These are phyloP conservation scores for Myotisia sp. DNA, from an alignment of 2,329 filamentous ascomycete species.

Conservation along the genomic window DNA sequence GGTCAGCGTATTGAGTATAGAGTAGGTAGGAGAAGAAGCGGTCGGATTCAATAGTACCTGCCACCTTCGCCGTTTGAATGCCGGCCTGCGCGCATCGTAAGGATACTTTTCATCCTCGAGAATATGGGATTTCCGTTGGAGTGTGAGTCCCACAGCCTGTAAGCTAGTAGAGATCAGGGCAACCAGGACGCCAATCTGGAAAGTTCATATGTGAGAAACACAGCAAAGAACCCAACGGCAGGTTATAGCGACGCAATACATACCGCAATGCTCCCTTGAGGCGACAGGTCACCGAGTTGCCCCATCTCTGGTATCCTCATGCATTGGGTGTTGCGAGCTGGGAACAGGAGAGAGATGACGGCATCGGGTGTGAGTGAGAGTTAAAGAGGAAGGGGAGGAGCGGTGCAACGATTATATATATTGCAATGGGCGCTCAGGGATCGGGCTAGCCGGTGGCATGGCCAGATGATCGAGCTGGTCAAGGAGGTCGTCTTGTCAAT, in stretches of 20 bases:
- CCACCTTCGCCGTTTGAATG: conserved; percentile 83
- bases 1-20: no score
- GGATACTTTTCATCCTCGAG: conserved; percentile 85
- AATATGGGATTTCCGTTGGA: conserved; percentile 95
- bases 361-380: conserved; percentile 14
- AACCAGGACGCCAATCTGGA: conserved; percentile 77
- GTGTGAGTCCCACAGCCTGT: conserved; percentile 83
- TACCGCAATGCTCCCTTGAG: conserved; percentile 63
- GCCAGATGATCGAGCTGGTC: conserved; percentile 6
- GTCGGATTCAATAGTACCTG: no score
- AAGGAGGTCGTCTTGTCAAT: no score
- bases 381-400: no score
- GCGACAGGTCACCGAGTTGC: conserved; percentile 60
- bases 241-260: conserved; percentile 20
- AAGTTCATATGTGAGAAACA: conserved; percentile 10
- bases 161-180: conserved; percentile 87
- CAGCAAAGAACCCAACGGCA: conserved; percentile 2
- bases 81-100: conserved; percentile 65
- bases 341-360: conserved; percentile 23
- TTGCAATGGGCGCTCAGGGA: no score
- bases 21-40: no score
- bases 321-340: conserved; percentile 18
- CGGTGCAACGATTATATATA: no score
- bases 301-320: conserved; percentile 42
- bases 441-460: no score